Evolutionary conservation across 2,329 filamentous ascomycete species (phyloP), one percentile per base, ranked within the genome.

Genomic region (Colletotrichum eremochloae): DNA sequence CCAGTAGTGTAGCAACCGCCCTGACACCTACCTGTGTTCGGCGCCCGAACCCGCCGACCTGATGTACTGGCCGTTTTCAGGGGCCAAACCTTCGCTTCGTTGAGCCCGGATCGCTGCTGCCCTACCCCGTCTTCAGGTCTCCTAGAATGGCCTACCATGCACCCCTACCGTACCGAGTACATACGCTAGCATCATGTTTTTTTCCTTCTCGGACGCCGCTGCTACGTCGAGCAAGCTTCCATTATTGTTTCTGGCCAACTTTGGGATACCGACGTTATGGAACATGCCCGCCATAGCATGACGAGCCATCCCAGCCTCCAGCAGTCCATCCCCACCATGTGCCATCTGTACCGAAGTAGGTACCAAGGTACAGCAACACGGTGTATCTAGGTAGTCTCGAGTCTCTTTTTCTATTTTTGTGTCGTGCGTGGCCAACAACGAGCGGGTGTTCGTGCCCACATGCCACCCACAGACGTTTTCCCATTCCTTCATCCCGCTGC

Each of bases 71-170:
- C 58, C 57, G 58, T 69, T 69, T 48, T 53, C 60, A 64, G 53
- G 65, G 69, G 66, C 53, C 31, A 60, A 72, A 72, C 65, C 63
- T 67, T 69, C 50, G 64, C 63, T 67, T 69, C 57, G 57, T 50
- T 50, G 31, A 68, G 52, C 68, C 63, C 33, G n/a, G 64, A 71
- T 68, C 64, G 65, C 52, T 55, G 52, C 40, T 24, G 48, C 29
- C 38, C 58, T 6, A 15, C 42, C 7, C 18, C 18, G 42, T 42
- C 40, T 42, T 14, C 15, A 15, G 40, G 40, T 42, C 40, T 7
- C 36, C 36, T 9, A 40, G 12, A 29, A 52, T 12, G 24, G 48
- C 24, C 40, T 24, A 18, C 40, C 40, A 42, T 42, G 40, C 40
- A 42, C 14, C 18, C 42, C 18, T 44, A 53, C 24, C 31, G 24